phyloP scores from a whole-genome alignment of 345 rosid species.

The Abelmoschus esculentus region DNA sequence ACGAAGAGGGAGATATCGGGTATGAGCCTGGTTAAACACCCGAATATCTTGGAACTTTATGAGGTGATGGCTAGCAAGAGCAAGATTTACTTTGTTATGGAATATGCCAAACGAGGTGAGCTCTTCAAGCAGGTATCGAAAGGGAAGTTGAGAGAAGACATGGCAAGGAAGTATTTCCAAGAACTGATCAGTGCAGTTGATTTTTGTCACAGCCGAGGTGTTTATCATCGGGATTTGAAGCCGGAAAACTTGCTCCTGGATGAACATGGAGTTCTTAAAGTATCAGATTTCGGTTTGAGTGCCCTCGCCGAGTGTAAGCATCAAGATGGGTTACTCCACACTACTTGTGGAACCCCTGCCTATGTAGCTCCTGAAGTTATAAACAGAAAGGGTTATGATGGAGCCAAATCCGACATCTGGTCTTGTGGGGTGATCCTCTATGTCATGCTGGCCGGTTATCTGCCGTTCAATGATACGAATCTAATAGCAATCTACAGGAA shows the following conservation, averaged over 20 bases:
- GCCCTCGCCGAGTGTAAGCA: constrained; percentile 19
- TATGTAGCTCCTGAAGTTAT: constrained; percentile 15
- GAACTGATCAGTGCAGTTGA: constrained; percentile 25
- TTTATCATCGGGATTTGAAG: constrained; percentile 27
- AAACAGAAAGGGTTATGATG: constrained; percentile 11
- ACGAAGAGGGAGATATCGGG: constrained; percentile 27
- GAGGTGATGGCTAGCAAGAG: constrained; percentile 30
- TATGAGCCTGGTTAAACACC: constrained; percentile 26
- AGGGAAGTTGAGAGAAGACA: constrained; percentile 24
- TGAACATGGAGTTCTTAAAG: constrained; percentile 20
- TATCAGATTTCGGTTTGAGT: constrained; percentile 28
- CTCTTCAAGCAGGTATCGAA: constrained; percentile 21
- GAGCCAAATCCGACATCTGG: constrained; percentile 16
- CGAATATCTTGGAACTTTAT: constrained; percentile 22
- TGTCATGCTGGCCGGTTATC: constrained; percentile 13
- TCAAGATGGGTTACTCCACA: constrained; percentile 27
- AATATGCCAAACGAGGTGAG: constrained; percentile 28
- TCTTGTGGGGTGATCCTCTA: constrained; percentile 14
- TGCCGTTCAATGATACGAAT: constrained; percentile 15
- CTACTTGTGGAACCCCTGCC: constrained; percentile 25
- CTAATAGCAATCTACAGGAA: constrained; percentile 8
- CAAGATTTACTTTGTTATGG: constrained; percentile 25
- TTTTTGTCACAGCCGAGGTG: constrained; percentile 28
- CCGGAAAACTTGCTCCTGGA: constrained; percentile 26
- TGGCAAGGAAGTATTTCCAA: constrained; percentile 22